Evolutionary conservation across 192 early-diverging fungal genomes (phyloP).

Genomic region (Podila clonocystis): DNA sequence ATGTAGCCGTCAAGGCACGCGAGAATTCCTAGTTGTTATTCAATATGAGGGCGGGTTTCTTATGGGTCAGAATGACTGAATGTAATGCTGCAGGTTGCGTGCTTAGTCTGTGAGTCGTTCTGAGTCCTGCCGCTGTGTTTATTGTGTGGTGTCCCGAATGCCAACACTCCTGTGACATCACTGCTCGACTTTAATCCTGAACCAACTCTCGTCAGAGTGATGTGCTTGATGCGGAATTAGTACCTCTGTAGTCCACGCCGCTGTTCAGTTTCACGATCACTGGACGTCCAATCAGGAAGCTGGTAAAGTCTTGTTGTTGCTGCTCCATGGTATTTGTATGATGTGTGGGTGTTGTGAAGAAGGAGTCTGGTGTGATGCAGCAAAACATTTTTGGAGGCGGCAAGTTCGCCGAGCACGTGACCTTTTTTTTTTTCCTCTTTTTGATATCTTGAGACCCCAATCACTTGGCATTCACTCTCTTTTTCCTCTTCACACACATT

Average conservation of each 20-base stretch:
- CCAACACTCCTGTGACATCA: neutral
- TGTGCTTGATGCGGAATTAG: neutral
- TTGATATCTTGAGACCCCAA: neutral
- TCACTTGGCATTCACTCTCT: neutral
- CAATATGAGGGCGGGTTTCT: neutral
- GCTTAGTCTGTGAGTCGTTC: too few species aligned
- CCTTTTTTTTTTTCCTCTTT: neutral
- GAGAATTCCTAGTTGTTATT: slow-evolving; percentile 67
- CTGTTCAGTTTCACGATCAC: slow-evolving; percentile 96
- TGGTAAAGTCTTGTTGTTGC: slow-evolving; percentile 91
- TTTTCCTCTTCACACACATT: slow-evolving; percentile 6
- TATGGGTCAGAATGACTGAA: too few species aligned
- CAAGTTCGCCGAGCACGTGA: too few species aligned
- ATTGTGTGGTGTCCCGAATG: too few species aligned
- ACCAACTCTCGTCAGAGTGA: neutral
- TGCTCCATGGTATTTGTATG: slow-evolving; percentile 45
- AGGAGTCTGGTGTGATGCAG: neutral
- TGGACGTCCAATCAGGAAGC: slow-evolving; percentile 80
- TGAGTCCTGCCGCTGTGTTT: too few species aligned
- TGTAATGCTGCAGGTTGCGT: too few species aligned
- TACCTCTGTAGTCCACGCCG: slow-evolving; percentile 95
- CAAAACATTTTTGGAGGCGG: too few species aligned
- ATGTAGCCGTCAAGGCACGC: slow-evolving; percentile 96
- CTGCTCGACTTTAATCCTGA: neutral
- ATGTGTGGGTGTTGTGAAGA: neutral